phyloP scores from a whole-genome alignment of 352 stramenopile genomes.

The Globisporangium iwayamae region DNA sequence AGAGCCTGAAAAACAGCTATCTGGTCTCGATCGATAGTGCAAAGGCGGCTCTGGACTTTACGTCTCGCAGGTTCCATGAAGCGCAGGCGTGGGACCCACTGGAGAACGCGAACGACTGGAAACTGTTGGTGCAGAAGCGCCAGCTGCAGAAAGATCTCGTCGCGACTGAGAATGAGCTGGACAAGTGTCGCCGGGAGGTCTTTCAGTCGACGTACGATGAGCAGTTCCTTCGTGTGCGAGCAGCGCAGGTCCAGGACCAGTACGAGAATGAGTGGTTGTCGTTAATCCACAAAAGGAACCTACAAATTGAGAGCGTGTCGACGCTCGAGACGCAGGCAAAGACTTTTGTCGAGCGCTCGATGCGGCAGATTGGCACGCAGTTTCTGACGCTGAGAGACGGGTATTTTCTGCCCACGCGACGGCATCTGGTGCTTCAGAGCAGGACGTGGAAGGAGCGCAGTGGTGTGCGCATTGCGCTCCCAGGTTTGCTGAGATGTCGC shows the following conservation, averaged over 20 bases:
- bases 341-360: slow-evolving; percentile 23
- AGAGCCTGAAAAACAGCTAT: slow-evolving; percentile 21
- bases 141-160: slow-evolving; percentile 40
- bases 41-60: slow-evolving; percentile 48
- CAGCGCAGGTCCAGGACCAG: slow-evolving; percentile 23
- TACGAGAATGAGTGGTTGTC: slow-evolving; percentile 35
- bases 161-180: slow-evolving; percentile 29
- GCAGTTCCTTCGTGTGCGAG: slow-evolving; percentile 33
- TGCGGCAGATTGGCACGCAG: slow-evolving; percentile 33
- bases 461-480: slow-evolving; percentile 36
- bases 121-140: slow-evolving; percentile 58
- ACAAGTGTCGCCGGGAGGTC: slow-evolving; percentile 40
- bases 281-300: slow-evolving; percentile 17
- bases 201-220: slow-evolving; percentile 70
- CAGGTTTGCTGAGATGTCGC: slow-evolving; percentile 33
- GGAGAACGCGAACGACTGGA: slow-evolving; percentile 82
- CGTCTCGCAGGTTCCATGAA: slow-evolving; percentile 47
- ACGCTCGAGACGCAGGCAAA: slow-evolving; percentile 28
- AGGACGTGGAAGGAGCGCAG: slow-evolving; percentile 24
- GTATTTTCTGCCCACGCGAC: slow-evolving; percentile 39
- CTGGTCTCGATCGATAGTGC: slow-evolving; percentile 29
- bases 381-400: slow-evolving; percentile 47
- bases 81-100: slow-evolving; percentile 74
- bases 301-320: slow-evolving; percentile 24
- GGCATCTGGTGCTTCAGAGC: slow-evolving; percentile 43